phyloP scores from a whole-genome alignment of 1,284 basidiomycete species.

The Schizopora paradoxa region DNA sequence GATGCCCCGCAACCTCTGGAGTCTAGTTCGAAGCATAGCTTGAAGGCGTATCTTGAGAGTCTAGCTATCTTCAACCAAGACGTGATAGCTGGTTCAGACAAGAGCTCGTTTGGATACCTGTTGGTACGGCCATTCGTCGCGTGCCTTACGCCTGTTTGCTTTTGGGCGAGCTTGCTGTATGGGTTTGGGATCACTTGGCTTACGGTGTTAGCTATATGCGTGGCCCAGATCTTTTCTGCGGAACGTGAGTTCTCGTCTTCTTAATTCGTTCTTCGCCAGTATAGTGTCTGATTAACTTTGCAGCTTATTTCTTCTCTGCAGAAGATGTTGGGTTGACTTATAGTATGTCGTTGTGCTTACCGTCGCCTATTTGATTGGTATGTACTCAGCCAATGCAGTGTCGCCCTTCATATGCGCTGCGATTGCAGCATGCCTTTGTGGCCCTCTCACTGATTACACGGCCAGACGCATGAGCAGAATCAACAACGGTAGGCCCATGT shows the following conservation, averaged over 20 bases:
- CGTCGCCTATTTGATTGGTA: background rate
- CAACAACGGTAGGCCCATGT: constrained; percentile 16
- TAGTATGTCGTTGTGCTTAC: constrained; percentile 11
- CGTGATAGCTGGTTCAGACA: constrained; percentile 16
- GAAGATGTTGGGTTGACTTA: constrained; percentile 19
- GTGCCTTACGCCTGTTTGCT: constrained; percentile 17
- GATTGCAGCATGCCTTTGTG: constrained; percentile 20
- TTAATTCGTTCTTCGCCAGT: background rate
- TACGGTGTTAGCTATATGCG: constrained; percentile 20
- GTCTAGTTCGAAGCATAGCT: no score
- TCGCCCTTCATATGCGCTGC: constrained; percentile 21
- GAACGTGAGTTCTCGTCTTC: constrained; percentile 18
- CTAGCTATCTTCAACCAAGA: constrained; percentile 16
- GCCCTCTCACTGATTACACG: constrained; percentile 21
- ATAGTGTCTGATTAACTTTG: background rate
- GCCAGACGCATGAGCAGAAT: constrained; percentile 18
- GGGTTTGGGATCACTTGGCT: constrained; percentile 24
- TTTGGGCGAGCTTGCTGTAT: constrained; percentile 19
- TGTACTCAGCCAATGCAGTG: constrained; percentile 14
- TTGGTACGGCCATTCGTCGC: constrained; percentile 15
- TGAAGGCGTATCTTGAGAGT: constrained; percentile 14
- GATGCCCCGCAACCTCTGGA: no score
- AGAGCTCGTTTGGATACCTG: constrained; percentile 11
- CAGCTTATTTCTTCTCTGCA: constrained; percentile 20
- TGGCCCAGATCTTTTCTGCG: constrained; percentile 21